Evolutionary conservation across 768 basidiomycete genomes (phyloP).

Genomic region (Gyrodon lividus): DNA sequence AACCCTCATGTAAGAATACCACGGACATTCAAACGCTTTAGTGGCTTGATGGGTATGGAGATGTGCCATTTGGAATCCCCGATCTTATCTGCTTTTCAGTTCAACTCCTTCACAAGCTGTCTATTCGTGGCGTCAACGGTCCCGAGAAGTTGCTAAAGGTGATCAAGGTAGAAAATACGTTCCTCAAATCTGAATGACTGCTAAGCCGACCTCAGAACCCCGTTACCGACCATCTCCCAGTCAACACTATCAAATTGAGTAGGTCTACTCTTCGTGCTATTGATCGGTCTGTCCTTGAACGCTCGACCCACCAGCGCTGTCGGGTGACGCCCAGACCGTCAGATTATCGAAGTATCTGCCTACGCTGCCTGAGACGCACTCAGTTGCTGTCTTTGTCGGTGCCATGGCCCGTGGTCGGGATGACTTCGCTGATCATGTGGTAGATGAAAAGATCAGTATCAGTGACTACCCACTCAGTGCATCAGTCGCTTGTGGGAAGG

Average conservation of each 20-base stretch:
- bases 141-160: conserved; percentile 97
- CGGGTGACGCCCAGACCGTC: conserved; percentile 83
- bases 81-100: conserved; percentile 47
- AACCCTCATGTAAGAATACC: conserved; percentile 98
- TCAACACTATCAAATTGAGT: conserved; percentile 96
- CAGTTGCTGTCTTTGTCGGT: conserved; percentile 93
- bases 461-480: conserved; percentile 92
- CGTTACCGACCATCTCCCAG: conserved; percentile 89
- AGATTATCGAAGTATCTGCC: conserved; percentile 82
- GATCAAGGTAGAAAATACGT: conserved; percentile 66
- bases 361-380: conserved; percentile 83
- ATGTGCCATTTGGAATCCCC: neutral
- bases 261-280: conserved; percentile 33
- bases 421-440: conserved; percentile 92
- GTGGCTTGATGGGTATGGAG: conserved; percentile 90
- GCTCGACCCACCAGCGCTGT: conserved; percentile 59
- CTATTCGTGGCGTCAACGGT: conserved; percentile 93
- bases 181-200: neutral
- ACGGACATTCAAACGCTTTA: conserved; percentile 97
- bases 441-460: conserved; percentile 96
- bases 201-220: conserved; percentile 65
- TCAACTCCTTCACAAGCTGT: conserved; percentile 94
- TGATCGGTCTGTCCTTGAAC: conserved; percentile 4
- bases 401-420: conserved; percentile 97
- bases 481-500: conserved; percentile 96